Evolutionary conservation across 495 filamentous ascomycete species (phyloP), one percentile per base, ranked within the genome.

Genomic region (Hypomontagnella monticulosa): DNA sequence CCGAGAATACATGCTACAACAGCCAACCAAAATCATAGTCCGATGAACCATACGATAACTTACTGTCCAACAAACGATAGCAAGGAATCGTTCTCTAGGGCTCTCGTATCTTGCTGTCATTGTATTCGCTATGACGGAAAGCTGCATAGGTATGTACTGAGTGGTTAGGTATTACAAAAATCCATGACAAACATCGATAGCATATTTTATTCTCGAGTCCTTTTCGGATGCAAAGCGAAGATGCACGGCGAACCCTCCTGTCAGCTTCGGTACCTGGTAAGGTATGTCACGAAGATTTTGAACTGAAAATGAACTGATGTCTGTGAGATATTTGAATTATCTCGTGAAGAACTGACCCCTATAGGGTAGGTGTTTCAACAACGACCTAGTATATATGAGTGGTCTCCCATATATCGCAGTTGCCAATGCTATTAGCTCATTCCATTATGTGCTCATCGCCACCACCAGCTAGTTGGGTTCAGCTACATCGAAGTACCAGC

Each of bases 111-210:
- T 6, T 27, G 23, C 23, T 27, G 23, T 27, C 6, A 6, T 27
- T 27, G 23, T 27, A 27, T 27, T 27, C 6, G 23, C 23, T 2
- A 27, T 27, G 23, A 27, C 23, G 23, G 23, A 6, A 27, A 27
- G 23, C 23, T 6, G 30, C n/a, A 20, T 55, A 27, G n/a, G n/a
- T n/a, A n/a, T n/a, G n/a, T n/a, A n/a, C n/a, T n/a, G n/a, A n/a
- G n/a, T n/a, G n/a, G n/a, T n/a, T n/a, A n/a, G n/a, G 14, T 23
- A 34, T 63, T 51, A 56, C 51, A 63, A 41, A 16, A 56, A 48
- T 18, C 3, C 11, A 9, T 40, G 37, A 12, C 23, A 30, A 12
- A 12, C 15, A 38, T 4, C 20, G 8, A 49, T n/a, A 3, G 49
- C 12, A 9, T 47, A 12, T 14, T 20, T n/a, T 19, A 37, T 52